Conservation (phyloP, 768 basidiomycete genomes). For the Tricholoma saponaceum region DNA sequence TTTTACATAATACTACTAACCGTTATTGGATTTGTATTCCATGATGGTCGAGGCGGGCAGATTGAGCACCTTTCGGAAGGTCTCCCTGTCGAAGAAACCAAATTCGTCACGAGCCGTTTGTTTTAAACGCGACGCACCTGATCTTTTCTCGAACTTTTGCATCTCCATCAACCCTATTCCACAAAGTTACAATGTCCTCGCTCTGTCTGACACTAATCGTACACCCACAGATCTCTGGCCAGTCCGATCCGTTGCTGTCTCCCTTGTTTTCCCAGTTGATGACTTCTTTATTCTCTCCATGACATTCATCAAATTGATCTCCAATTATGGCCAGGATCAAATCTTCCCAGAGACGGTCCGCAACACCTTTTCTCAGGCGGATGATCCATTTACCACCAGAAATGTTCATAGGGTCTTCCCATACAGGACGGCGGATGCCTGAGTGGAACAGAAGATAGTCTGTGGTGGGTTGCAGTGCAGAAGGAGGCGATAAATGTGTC, state of each 20-base stretch:
- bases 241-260: constrained; percentile 39
- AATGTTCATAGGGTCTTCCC: constrained; percentile 92
- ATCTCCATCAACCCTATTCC: constrained; percentile 85
- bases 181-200: constrained; percentile 91
- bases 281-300: constrained; percentile 23
- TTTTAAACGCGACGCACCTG: constrained; percentile 45
- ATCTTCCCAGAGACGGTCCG: constrained; percentile 90
- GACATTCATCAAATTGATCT: constrained; percentile 80
- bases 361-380: constrained; percentile 84
- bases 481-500: constrained; percentile 87
- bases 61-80: constrained; percentile 69
- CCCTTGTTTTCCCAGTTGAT: constrained; percentile 31
- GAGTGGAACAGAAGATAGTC: constrained; percentile 92
- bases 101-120: not conserved
- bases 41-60: constrained; percentile 76
- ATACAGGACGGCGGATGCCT: constrained; percentile 83
- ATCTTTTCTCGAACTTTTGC: constrained; percentile 75
- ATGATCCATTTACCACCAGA: constrained; percentile 95
- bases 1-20: constrained; percentile 39
- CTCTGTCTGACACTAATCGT: constrained; percentile 91
- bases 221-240: constrained; percentile 89
- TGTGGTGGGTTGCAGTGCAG: constrained; percentile 80
- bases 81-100: constrained; percentile 52
- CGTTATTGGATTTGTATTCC: constrained; percentile 95
- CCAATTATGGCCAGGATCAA: constrained; percentile 84